Conservation (phyloP, 805 yeast species). For the Yamadazyma endophytica region DNA sequence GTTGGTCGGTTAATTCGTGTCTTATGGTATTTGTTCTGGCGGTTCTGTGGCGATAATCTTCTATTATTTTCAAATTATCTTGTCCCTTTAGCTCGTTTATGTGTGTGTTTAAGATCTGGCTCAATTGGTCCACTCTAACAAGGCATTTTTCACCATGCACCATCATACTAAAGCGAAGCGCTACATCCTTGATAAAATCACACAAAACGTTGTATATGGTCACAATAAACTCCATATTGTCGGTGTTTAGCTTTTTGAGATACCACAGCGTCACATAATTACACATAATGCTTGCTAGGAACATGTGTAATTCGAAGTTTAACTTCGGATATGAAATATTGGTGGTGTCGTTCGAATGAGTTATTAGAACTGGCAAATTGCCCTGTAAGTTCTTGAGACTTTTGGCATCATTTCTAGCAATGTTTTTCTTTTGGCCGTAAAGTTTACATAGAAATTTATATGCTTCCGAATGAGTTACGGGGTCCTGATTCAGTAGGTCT, state of each 20-base stretch:
- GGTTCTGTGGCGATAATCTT: constrained; percentile 6
- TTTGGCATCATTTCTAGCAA: constrained; percentile 19
- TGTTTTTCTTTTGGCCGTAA: constrained; percentile 26
- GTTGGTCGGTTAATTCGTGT: constrained; percentile 2
- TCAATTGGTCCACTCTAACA: constrained; percentile 20
- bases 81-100: constrained; percentile 13
- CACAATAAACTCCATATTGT: constrained; percentile 24
- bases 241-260: constrained; percentile 24
- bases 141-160: constrained; percentile 11
- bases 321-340: constrained; percentile 14
- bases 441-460: constrained; percentile 28
- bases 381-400: constrained; percentile 19
- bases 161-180: constrained; percentile 5
- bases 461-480: constrained; percentile 21
- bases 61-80: constrained; percentile 10
- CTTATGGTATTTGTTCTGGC: constrained; percentile 3
- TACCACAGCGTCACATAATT: constrained; percentile 24
- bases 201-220: constrained; percentile 21
- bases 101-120: constrained; percentile 20
- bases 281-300: constrained; percentile 26
- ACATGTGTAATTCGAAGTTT: constrained; percentile 34
- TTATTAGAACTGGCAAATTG: constrained; percentile 26
- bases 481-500: constrained; percentile 3
- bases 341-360: constrained; percentile 12
- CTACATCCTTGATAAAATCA: constrained; percentile 16